Conservation (phyloP, 306 rosid species). For the Sphenostylis stenocarpa region DNA sequence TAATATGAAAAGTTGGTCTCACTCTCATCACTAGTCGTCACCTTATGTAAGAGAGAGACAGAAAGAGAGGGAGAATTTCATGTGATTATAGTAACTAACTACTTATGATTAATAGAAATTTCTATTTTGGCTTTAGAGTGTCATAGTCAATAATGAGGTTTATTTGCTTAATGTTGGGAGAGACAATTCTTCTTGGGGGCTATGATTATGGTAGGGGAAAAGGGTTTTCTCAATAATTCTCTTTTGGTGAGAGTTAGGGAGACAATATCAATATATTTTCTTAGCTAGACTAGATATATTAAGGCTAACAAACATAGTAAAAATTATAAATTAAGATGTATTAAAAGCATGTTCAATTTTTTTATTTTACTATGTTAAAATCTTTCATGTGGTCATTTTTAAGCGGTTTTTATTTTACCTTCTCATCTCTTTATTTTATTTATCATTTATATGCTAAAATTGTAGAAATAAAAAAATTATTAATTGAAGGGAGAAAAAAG, state of each 20-base stretch:
- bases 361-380: too few relatives aligned
- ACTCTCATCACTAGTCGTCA: conserved; percentile 47
- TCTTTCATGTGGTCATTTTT: too few relatives aligned
- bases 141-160: conserved; percentile 13
- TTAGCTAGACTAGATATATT: not conserved
- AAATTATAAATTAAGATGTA: too few relatives aligned
- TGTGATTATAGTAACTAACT: not conserved
- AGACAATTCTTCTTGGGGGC: conserved; percentile 2
- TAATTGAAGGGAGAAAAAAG: not conserved
- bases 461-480: too few relatives aligned
- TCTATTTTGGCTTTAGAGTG: not conserved
- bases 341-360: too few relatives aligned
- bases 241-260: not conserved
- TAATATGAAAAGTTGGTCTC: conserved; percentile 36
- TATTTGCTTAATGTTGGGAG: conserved; percentile 20
- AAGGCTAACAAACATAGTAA: too few relatives aligned
- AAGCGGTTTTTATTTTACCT: too few relatives aligned
- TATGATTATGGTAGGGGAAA: conserved; percentile 31
- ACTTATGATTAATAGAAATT: conserved; percentile 3
- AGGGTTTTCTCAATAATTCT: conserved; percentile 14
- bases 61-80: not conserved
- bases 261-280: not conserved
- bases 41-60: conserved; percentile 39
- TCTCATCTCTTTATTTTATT: too few relatives aligned
- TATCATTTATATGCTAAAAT: too few relatives aligned